Evolutionary conservation across 768 basidiomycete species (phyloP).

Genomic region (Leucosporidium scottii): DNA sequence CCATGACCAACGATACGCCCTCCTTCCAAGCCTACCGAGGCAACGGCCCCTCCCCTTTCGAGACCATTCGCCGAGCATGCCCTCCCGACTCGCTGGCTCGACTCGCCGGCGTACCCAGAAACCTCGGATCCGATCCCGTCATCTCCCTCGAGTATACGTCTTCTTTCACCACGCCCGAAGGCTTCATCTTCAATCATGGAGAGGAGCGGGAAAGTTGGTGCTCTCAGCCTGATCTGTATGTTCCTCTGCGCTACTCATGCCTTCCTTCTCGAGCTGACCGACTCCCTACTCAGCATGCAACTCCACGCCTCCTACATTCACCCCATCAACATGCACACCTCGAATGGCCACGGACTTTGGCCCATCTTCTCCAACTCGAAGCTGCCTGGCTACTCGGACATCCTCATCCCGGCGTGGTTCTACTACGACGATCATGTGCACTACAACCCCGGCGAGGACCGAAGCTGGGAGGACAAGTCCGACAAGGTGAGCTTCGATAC

Average conservation of each 20-base stretch:
- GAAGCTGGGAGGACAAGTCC: slow-evolving; percentile 13
- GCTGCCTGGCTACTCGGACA: slow-evolving; percentile 5
- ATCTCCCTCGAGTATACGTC: slow-evolving; percentile 2
- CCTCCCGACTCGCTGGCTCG: slow-evolving; percentile 3
- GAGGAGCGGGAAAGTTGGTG: slow-evolving; percentile 14
- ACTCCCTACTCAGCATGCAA: neutral
- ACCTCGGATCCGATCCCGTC: neutral
- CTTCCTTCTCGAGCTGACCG: too few species aligned
- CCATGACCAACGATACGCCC: neutral
- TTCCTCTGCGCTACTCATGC: too few species aligned
- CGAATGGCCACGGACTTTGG: neutral
- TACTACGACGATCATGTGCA: neutral
- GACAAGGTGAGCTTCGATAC: slow-evolving; percentile 12
- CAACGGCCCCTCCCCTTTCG: neutral
- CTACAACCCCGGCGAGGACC: slow-evolving; percentile 3
- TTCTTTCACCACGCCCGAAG: slow-evolving; percentile 7
- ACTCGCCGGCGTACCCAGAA: neutral
- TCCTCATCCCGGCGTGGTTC: slow-evolving; percentile 19
- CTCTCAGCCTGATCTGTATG: slow-evolving; percentile 17
- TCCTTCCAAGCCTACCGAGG: neutral
- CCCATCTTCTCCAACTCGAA: slow-evolving; percentile 16
- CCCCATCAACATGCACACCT: slow-evolving; percentile 4
- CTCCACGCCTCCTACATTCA: slow-evolving; percentile 9
- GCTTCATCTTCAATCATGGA: neutral
- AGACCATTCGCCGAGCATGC: slow-evolving; percentile 1